These are phyloP conservation scores for Podila verticillata DNA, from an alignment of 192 early-diverging fungal genomes.

Conservation along the genomic window DNA sequence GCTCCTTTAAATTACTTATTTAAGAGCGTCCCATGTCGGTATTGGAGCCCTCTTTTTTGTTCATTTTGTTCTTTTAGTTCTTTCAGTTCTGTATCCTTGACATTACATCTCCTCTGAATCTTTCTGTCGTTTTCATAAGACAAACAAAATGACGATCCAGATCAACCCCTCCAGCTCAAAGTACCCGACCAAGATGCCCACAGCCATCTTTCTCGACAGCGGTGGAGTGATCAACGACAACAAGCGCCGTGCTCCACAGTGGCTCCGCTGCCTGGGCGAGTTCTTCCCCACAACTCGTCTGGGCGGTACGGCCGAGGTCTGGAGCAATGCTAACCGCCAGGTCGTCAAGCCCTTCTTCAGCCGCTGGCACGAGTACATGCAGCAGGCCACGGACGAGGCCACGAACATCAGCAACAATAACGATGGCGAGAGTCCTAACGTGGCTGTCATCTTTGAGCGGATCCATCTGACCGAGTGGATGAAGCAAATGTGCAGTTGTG, in stretches of 20 bases:
- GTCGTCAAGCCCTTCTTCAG: slow-evolving; percentile 32
- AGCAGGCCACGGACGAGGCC: slow-evolving; percentile 17
- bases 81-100: background rate
- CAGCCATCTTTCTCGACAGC: slow-evolving; percentile 36
- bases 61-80: background rate
- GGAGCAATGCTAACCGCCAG: slow-evolving; percentile 26
- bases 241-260: slow-evolving; percentile 26
- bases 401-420: background rate
- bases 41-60: background rate
- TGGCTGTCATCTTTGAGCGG: slow-evolving; percentile 37
- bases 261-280: slow-evolving; percentile 36
- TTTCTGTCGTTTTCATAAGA: background rate
- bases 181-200: slow-evolving; percentile 41
- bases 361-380: slow-evolving; percentile 37
- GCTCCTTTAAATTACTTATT: background rate
- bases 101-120: background rate
- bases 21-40: background rate
- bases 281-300: slow-evolving; percentile 29
- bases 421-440: slow-evolving; percentile 5
- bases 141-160: slow-evolving; percentile 14
- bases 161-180: background rate
- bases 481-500: slow-evolving; percentile 27
- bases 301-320: slow-evolving; percentile 18
- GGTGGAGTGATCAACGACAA: slow-evolving; percentile 50
- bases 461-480: slow-evolving; percentile 33